Evolutionary conservation across 768 basidiomycete genomes (phyloP).

Genomic region (Hortiboletus campestris): DNA sequence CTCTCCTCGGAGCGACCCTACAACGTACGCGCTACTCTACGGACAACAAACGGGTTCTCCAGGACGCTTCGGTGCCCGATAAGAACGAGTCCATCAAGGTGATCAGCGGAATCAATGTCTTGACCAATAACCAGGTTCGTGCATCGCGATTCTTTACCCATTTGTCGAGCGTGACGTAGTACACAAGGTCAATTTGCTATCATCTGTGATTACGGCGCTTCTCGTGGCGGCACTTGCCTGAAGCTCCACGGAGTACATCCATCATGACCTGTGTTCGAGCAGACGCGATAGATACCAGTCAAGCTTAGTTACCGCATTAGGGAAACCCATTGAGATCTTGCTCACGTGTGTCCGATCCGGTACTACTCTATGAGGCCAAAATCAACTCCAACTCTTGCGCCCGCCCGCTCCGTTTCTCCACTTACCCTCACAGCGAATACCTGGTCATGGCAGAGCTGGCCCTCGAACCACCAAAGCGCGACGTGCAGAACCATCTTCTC

Average conservation of each 20-base stretch:
- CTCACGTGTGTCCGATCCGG: constrained; percentile 15
- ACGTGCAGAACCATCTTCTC: constrained; percentile 75
- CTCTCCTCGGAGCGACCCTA: constrained; percentile 81
- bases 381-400: not conserved
- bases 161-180: constrained; percentile 1
- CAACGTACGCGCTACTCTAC: constrained; percentile 76
- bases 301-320: constrained; percentile 24
- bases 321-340: constrained; percentile 9
- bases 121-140: constrained; percentile 83
- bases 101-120: constrained; percentile 60
- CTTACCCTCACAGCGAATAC: constrained; percentile 1
- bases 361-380: constrained; percentile 6
- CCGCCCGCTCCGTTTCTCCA: not conserved
- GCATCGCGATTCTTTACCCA: not conserved
- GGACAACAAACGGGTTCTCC: constrained; percentile 59
- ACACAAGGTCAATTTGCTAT: constrained; percentile 44
- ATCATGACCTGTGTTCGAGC: too few species aligned
- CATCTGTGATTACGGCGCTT: constrained; percentile 39
- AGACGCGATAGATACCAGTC: not conserved
- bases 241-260: not conserved
- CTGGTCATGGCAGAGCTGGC: constrained; percentile 21
- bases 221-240: constrained; percentile 37
- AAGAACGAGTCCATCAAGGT: constrained; percentile 50
- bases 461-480: constrained; percentile 46
- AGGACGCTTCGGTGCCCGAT: constrained; percentile 44